Evolutionary conservation across 2,329 filamentous ascomycete species (phyloP).

Genomic region (Metarhizium rileyi): DNA sequence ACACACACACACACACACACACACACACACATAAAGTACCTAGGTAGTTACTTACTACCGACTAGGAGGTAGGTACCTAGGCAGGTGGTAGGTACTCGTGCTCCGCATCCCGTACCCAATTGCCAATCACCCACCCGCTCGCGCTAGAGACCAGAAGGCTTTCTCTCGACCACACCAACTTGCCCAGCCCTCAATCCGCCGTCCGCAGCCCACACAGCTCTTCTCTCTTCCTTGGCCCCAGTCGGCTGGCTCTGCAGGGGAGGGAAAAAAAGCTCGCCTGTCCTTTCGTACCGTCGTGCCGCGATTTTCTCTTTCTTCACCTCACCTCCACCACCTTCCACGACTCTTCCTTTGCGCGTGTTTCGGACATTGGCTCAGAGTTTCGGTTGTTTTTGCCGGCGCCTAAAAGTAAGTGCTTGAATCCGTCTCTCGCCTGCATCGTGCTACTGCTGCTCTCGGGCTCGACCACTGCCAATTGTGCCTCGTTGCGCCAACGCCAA

Average conservation of each 20-base stretch:
- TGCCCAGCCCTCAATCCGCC: conserved; percentile 13
- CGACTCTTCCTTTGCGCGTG: conserved; percentile 37
- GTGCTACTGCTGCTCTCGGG: neutral
- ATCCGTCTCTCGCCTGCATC: conserved; percentile 3
- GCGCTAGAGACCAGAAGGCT: too few species aligned
- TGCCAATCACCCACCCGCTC: neutral
- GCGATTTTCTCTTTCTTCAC: conserved; percentile 19
- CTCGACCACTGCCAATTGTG: neutral
- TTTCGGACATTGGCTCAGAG: conserved; percentile 34
- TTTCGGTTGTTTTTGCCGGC: conserved; percentile 39
- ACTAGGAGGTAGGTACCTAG: too few species aligned
- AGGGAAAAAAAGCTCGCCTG: conserved; percentile 25
- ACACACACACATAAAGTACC: too few species aligned
- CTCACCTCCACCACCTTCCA: conserved; percentile 25
- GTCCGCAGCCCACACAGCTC: neutral
- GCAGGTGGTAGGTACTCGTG: too few species aligned
- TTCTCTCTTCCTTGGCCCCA: conserved; percentile 10
- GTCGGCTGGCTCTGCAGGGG: conserved; percentile 10
- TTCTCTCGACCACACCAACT: conserved; percentile 4
- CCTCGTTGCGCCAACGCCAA: neutral
- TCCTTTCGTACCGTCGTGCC: conserved; percentile 24
- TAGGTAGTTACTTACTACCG: too few species aligned
- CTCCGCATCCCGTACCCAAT: too few species aligned
- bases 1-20: too few species aligned
- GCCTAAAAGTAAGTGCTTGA: conserved; percentile 42